These are phyloP conservation scores for Wickerhamiella occidentalis DNA, from an alignment of 805 yeast genomes.

Conservation along the genomic window DNA sequence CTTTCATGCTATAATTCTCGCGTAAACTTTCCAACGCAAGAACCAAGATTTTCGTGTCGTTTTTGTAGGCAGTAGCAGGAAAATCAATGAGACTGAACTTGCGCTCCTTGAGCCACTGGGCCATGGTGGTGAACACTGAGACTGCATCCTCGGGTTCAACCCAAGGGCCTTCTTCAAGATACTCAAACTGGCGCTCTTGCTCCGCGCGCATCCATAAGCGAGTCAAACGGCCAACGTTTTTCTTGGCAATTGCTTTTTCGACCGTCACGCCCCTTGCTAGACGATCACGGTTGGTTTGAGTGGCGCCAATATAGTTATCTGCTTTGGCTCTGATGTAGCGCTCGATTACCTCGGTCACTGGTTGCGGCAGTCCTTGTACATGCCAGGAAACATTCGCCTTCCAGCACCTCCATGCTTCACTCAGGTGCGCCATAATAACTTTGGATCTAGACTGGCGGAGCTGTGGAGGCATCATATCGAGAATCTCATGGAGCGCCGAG, in stretches of 20 bases:
- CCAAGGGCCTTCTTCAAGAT: slow-evolving; percentile 77
- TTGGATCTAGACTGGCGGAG: slow-evolving; percentile 76
- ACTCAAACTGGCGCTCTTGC: slow-evolving; percentile 72
- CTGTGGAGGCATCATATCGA: slow-evolving; percentile 96
- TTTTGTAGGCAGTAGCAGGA: slow-evolving; percentile 84
- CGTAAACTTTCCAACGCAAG: slow-evolving; percentile 82
- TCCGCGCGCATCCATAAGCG: slow-evolving; percentile 87
- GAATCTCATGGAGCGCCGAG: slow-evolving; percentile 86
- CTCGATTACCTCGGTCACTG: slow-evolving; percentile 73
- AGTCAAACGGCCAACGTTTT: slow-evolving; percentile 83
- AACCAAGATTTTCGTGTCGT: slow-evolving; percentile 81
- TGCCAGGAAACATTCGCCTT: slow-evolving; percentile 97
- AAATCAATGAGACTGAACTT: slow-evolving; percentile 81
- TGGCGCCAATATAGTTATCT: slow-evolving; percentile 90
- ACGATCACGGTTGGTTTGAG: slow-evolving; percentile 84
- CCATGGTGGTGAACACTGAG: slow-evolving; percentile 72
- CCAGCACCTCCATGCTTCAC: slow-evolving; percentile 99
- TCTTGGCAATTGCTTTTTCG: slow-evolving; percentile 87
- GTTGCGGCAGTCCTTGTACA: slow-evolving; percentile 91
- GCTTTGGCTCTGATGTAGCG: slow-evolving; percentile 91
- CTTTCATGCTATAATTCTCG: slow-evolving; percentile 62
- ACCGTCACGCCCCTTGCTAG: slow-evolving; percentile 81
- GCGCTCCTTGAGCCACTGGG: slow-evolving; percentile 78
- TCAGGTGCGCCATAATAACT: slow-evolving; percentile 79
- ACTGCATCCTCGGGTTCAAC: slow-evolving; percentile 82